Conservation (phyloP, 257 asterid genomes). For the Solanum clarkiae region DNA sequence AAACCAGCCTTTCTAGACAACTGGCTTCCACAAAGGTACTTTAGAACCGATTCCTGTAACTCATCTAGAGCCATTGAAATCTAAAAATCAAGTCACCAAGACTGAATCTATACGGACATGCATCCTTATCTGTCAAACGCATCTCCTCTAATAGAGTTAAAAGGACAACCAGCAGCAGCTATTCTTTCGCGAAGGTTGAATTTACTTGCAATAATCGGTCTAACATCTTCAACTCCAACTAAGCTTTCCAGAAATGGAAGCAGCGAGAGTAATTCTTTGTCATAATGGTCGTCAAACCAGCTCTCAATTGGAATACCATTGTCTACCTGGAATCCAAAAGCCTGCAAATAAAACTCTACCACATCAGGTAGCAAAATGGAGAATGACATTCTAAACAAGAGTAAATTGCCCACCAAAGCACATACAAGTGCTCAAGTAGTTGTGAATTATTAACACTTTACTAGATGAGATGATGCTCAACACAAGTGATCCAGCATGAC, state of each 20-base stretch:
- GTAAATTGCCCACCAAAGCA: not conserved
- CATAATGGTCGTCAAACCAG: conserved; percentile 85
- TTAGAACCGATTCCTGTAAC: not conserved
- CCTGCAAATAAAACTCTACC: conserved; percentile 32
- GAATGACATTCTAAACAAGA: not conserved
- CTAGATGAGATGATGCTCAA: not conserved
- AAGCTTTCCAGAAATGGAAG: conserved; percentile 86
- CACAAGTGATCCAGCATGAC: not conserved
- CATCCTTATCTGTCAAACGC: conserved; percentile 23
- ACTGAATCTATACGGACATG: not conserved
- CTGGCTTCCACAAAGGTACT: not conserved
- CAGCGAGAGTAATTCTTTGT: conserved; percentile 48
- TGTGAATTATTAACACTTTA: not conserved
- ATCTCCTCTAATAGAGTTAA: conserved; percentile 24
- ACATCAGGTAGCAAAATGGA: not conserved
- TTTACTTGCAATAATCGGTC: conserved; percentile 65
- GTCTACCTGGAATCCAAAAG: conserved; percentile 97
- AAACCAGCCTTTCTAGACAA: not conserved
- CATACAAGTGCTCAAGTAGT: not conserved
- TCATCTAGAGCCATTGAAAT: not conserved
- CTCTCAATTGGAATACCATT: conserved; percentile 96
- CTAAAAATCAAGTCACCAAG: not conserved
- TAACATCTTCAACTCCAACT: conserved; percentile 66
- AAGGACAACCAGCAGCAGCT: conserved; percentile 63
- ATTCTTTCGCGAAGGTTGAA: conserved; percentile 65